Evolutionary conservation across 116 monocot species (phyloP).

Genomic region (Trichopus zeylanicus): DNA sequence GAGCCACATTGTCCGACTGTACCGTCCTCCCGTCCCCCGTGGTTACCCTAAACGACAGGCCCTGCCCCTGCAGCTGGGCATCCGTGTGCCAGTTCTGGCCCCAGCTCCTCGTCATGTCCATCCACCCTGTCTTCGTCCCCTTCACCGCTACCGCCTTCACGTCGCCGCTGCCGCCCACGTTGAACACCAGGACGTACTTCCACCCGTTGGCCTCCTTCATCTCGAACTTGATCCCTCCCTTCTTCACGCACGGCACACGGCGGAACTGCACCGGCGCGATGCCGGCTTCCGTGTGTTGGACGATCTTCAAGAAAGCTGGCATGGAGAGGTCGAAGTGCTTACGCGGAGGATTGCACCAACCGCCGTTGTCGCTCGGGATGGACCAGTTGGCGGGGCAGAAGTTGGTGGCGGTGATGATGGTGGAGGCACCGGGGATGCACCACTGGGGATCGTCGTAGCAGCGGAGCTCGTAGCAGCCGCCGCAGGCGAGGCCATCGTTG

Average conservation of each 20-base stretch:
- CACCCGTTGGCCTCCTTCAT: constrained; percentile 2
- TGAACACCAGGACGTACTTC: background rate
- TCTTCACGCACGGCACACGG: constrained; percentile 7
- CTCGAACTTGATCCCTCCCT: constrained; percentile 10
- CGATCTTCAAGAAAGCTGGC: constrained; percentile 9
- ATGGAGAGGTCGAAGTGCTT: constrained; percentile 13
- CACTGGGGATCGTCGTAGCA: constrained; percentile 16
- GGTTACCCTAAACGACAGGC: too few species aligned
- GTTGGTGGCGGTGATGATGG: constrained; percentile 1
- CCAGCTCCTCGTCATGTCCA: too few species aligned
- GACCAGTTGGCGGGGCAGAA: background rate
- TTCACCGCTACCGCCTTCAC: constrained; percentile 5
- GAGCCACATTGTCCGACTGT: too few species aligned
- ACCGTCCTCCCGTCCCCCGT: too few species aligned
- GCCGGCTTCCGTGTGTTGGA: background rate
- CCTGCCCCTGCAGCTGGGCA: too few species aligned
- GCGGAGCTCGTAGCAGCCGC: constrained; percentile 7
- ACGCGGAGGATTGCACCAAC: constrained; percentile 18
- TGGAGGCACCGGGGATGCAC: constrained; percentile 3
- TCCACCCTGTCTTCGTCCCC: too few species aligned
- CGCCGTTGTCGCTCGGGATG: background rate
- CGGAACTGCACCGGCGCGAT: constrained; percentile 13
- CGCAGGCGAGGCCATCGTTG: constrained; percentile 14
- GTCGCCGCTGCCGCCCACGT: constrained; percentile 12
- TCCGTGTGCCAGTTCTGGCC: too few species aligned